A percentile compares a stretch with the other conserved stretches of the same genome.
Evolutionary conservation across 2,329 filamentous ascomycete genomes (phyloP).

Genomic region (Allantophomopsis lycopodina): DNA sequence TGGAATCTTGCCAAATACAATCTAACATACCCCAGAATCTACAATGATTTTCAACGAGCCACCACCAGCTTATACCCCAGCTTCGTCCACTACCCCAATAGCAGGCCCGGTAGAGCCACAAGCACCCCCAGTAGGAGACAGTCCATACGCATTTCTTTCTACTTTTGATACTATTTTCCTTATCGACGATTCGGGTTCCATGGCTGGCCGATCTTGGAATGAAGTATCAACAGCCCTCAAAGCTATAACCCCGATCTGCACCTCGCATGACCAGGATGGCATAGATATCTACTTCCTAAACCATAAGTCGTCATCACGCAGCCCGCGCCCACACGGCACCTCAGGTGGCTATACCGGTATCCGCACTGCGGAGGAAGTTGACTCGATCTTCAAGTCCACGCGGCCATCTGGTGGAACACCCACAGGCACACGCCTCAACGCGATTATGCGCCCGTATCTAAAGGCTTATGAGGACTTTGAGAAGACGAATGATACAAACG

Average conservation of each 20-base stretch:
- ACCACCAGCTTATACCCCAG: slow-evolving; percentile 16
- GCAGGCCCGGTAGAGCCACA: slow-evolving; percentile 23
- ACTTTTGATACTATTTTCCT: slow-evolving; percentile 81
- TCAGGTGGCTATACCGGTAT: slow-evolving; percentile 52
- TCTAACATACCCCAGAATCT: slow-evolving; percentile 8
- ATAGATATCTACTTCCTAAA: slow-evolving; percentile 92
- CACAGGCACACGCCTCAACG: slow-evolving; percentile 56
- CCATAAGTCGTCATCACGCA: slow-evolving; percentile 29
- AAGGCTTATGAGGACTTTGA: slow-evolving; percentile 29
- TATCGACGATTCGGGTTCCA: slow-evolving; percentile 85
- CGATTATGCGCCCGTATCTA: slow-evolving; percentile 65
- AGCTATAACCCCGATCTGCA: slow-evolving; percentile 71
- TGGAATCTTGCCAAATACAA: slow-evolving; percentile 14
- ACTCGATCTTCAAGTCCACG: slow-evolving; percentile 56
- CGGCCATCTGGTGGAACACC: slow-evolving; percentile 55
- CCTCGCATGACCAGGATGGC: slow-evolving; percentile 65
- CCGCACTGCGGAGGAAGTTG: slow-evolving; percentile 39
- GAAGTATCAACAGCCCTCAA: slow-evolving; percentile 59
- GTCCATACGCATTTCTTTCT: slow-evolving; percentile 62
- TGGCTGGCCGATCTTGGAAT: slow-evolving; percentile 64
- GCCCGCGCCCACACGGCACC: slow-evolving; percentile 19
- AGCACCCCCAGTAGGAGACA: slow-evolving; percentile 30
- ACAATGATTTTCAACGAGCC: slow-evolving; percentile 16
- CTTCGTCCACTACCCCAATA: slow-evolving; percentile 4
- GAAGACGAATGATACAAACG: slow-evolving; percentile 22